Base-by-base conservation (phyloP, 352 stramenopile genomes). In the Pythium coloratum region DNA sequence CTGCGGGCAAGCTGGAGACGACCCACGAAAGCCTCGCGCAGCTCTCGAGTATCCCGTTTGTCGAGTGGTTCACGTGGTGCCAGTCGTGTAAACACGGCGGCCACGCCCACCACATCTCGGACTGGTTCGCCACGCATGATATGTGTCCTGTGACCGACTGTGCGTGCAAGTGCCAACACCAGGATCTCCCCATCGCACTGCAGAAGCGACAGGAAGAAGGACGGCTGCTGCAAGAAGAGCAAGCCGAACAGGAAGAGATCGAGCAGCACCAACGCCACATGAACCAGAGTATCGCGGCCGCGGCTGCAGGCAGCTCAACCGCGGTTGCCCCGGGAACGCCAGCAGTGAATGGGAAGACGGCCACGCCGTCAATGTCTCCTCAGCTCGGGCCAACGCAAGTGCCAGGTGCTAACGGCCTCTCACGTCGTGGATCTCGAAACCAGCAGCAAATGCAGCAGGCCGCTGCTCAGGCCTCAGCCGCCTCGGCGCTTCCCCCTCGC, bases 51-150 rank as follows among this genome's bases (percentile, higher is more conserved):
- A 94, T 98, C 58, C 93, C 93, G 49, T 98, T 98, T 69, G 91
- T 96, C 13, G 92, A 98, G 76, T 98, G 92, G 92, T 98, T 97
- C 71, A 98, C 91, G 20, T 98, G 95, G 95, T 98, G 94, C 60
- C 92, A 97, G 75, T 84, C 84, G 9, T 96, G 89, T 67, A 94
- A 94, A 69, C 89, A 96, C 61, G 88, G 89, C 30, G 93, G 92
- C 16, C 93, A 98, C 68, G 91, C 95, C 1, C 92, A 98, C 64
- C 95, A 98, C 75, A 78, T 98, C 20, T 82, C 94, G 20, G 92
- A 96, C 59, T 98, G 95, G 95, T 98, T 98, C 72, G 81, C 86
- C 28, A 86, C 86, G 10, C 94, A 98, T 66, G 70, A 75, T 10
- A 84, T 89, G 20, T 98, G 95, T 59, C 89, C 94, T 32, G 95